phyloP scores from a whole-genome alignment of 73 alveolate genomes.

The Paramecium octaurelia region DNA sequence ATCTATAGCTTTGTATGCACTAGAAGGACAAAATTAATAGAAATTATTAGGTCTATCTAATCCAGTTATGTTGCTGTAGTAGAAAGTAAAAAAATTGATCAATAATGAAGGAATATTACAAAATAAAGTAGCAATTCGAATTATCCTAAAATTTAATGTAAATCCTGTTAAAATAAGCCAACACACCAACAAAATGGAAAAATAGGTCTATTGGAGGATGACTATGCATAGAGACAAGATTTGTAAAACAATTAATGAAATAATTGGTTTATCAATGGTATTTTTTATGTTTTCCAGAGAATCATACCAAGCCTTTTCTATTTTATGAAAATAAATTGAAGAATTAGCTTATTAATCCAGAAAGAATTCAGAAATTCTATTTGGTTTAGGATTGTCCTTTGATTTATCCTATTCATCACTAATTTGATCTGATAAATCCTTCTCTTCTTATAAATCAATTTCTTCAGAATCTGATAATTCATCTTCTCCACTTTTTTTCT shows the following conservation, averaged over 20 bases:
- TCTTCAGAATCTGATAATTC: background rate
- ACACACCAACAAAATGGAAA: background rate
- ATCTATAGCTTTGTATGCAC: background rate
- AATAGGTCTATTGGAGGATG: background rate
- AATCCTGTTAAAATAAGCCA: slow-evolving; percentile 28
- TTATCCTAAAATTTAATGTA: background rate
- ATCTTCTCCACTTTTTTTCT: background rate
- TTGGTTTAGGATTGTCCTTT: background rate
- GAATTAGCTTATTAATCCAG: background rate
- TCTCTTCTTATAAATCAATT: background rate
- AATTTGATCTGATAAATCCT: background rate
- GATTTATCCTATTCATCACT: background rate
- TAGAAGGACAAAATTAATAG: background rate
- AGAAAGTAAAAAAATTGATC: slow-evolving; percentile 5
- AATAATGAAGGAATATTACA: background rate
- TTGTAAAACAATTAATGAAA: background rate
- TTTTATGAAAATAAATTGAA: background rate
- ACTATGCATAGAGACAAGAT: background rate
- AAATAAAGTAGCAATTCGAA: background rate
- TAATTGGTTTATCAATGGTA: background rate
- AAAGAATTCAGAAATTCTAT: background rate
- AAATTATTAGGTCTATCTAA: background rate
- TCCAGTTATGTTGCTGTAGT: background rate
- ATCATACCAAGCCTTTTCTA: background rate
- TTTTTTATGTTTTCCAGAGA: background rate